phyloP scores from a whole-genome alignment of 257 asterid species.

The Solanum etuberosum region DNA sequence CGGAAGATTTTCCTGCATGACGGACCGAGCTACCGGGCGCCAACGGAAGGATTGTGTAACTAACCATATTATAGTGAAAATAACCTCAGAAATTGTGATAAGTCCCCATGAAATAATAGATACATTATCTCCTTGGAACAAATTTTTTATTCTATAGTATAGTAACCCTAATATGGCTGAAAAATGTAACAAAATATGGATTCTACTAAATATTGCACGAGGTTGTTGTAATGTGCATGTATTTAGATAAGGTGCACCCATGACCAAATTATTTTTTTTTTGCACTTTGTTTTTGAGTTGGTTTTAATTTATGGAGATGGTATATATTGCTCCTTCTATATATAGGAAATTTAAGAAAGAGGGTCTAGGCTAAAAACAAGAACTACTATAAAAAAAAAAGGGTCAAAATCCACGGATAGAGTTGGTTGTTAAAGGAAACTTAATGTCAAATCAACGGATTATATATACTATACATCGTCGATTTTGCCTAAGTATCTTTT shows the following conservation, averaged over 20 bases:
- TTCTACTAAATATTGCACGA: constrained; percentile 40
- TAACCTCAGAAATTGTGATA: constrained; percentile 39
- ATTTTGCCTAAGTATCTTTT: too few species aligned
- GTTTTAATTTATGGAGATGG: not conserved
- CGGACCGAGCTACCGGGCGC: constrained; percentile 62
- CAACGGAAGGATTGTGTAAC: constrained; percentile 62
- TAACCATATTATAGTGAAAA: constrained; percentile 52
- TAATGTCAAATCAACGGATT: too few species aligned
- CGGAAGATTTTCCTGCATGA: constrained; percentile 44
- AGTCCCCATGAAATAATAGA: constrained; percentile 42
- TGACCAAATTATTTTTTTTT: not conserved
- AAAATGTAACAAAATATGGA: constrained; percentile 50
- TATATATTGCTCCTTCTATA: not conserved
- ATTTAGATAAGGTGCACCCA: constrained; percentile 22
- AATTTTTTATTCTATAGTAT: constrained; percentile 45
- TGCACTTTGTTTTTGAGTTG: not conserved
- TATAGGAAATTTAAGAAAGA: not conserved
- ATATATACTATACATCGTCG: not conserved
- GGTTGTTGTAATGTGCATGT: constrained; percentile 56
- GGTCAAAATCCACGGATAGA: too few species aligned
- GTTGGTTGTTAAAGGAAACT: too few species aligned
- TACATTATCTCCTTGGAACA: constrained; percentile 13
- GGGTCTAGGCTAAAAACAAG: not conserved
- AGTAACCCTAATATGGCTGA: constrained; percentile 39
- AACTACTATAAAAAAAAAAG: too few species aligned